Evolutionary conservation across 441 rosid genomes (phyloP).

Genomic region (Codiaeum variegatum): DNA sequence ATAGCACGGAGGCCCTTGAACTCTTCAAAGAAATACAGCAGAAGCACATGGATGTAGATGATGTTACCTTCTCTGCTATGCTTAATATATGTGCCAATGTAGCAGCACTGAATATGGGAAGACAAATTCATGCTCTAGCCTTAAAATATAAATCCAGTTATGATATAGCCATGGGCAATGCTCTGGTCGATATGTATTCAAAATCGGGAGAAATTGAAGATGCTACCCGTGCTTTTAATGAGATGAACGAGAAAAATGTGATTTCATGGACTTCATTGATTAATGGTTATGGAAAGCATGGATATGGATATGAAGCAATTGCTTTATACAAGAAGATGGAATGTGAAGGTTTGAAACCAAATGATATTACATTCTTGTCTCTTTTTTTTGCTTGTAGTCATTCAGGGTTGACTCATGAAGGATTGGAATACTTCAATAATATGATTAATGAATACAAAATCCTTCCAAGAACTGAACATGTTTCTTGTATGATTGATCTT

Average conservation of each 20-base stretch:
- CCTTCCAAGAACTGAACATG: conserved; percentile 51
- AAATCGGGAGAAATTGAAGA: conserved; percentile 71
- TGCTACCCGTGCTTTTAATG: conserved; percentile 52
- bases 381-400: conserved; percentile 78
- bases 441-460: conserved; percentile 55
- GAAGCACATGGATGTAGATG: conserved; percentile 45
- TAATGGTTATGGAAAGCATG: conserved; percentile 70
- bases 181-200: conserved; percentile 74
- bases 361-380: conserved; percentile 64
- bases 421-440: conserved; percentile 49
- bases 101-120: conserved; percentile 47
- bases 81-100: conserved; percentile 54
- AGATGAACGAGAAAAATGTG: conserved; percentile 65
- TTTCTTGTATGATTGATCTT: conserved; percentile 67
- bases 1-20: conserved; percentile 36
- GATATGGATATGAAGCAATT: conserved; percentile 53
- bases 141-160: conserved; percentile 39
- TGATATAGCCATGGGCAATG: conserved; percentile 58
- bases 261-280: conserved; percentile 81
- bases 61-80: conserved; percentile 48
- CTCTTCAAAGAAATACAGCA: conserved; percentile 50
- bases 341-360: conserved; percentile 55
- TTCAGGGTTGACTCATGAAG: conserved; percentile 51
- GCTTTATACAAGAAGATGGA: conserved; percentile 63
- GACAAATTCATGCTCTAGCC: conserved; percentile 57